phyloP scores from a whole-genome alignment of 768 basidiomycete genomes.

The Podaxis rugospora region DNA sequence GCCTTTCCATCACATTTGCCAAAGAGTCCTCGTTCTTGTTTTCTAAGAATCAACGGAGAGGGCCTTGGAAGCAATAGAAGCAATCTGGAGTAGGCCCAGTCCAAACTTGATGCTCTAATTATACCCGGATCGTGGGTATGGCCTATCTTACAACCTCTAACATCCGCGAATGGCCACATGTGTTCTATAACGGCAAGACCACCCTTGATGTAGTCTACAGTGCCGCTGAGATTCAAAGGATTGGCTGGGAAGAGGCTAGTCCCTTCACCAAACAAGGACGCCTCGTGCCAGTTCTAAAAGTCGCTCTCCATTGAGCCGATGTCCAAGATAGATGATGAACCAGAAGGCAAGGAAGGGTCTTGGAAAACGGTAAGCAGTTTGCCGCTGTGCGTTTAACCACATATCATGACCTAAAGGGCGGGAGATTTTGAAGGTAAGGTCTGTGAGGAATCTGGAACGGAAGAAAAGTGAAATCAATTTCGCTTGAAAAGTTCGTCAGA shows the following conservation, averaged over 20 bases:
- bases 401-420: background rate
- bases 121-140: background rate
- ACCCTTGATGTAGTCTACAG: background rate
- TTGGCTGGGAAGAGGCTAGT: background rate
- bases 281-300: background rate
- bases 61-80: conserved; percentile 5
- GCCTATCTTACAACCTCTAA: background rate
- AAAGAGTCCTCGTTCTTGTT: background rate
- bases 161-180: background rate
- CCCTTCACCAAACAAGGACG: background rate
- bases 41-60: background rate
- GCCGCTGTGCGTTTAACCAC: background rate
- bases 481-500: background rate
- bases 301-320: background rate
- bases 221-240: background rate
- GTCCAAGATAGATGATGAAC: background rate
- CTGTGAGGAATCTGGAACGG: background rate
- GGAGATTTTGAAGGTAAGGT: background rate
- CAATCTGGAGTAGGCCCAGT: background rate
- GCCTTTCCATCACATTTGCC: background rate
- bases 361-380: background rate
- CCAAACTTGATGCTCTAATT: background rate
- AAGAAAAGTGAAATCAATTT: background rate
- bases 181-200: conserved; percentile 3
- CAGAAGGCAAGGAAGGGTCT: background rate